A percentile compares a stretch with the other conserved stretches of the same genome.
phyloP scores from a whole-genome alignment of 345 rosid species.

The Ceriops tagal region DNA sequence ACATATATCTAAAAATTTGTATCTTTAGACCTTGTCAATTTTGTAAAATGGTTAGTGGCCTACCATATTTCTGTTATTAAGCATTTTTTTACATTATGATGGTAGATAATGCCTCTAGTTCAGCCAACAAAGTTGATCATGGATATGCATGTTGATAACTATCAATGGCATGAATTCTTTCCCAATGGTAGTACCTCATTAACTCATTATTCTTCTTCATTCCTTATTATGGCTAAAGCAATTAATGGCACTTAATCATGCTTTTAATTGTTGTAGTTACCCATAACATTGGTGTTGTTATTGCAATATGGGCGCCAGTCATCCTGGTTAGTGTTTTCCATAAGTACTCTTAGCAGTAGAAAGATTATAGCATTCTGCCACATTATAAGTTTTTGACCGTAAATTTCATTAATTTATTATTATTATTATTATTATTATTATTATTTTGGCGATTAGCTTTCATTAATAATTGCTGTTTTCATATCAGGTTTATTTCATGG shows the following conservation, averaged over 20 bases:
- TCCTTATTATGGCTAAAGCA: background rate
- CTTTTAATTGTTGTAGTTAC: slow-evolving; percentile 49
- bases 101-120: slow-evolving; percentile 78
- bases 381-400: background rate
- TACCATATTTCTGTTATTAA: background rate
- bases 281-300: slow-evolving; percentile 74
- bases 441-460: no score
- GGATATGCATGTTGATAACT: slow-evolving; percentile 51
- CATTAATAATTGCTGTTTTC: slow-evolving; percentile 7
- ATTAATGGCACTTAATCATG: slow-evolving; percentile 17
- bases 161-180: slow-evolving; percentile 91
- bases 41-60: background rate
- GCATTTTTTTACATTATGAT: slow-evolving; percentile 15
- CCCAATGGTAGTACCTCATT: slow-evolving; percentile 51
- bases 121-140: slow-evolving; percentile 76
- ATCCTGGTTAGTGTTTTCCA: slow-evolving; percentile 61
- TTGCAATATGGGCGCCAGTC: slow-evolving; percentile 93
- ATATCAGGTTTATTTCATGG: slow-evolving; percentile 90
- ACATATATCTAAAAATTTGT: no score
- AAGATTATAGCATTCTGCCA: slow-evolving; percentile 10
- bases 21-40: no score
- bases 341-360: slow-evolving; percentile 12
- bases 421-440: background rate
- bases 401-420: background rate
- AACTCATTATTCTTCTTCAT: background rate